A percentile compares a stretch with the other conserved stretches of the same genome.
phyloP scores from a whole-genome alignment of 768 basidiomycete species.

The Epithele typhae region DNA sequence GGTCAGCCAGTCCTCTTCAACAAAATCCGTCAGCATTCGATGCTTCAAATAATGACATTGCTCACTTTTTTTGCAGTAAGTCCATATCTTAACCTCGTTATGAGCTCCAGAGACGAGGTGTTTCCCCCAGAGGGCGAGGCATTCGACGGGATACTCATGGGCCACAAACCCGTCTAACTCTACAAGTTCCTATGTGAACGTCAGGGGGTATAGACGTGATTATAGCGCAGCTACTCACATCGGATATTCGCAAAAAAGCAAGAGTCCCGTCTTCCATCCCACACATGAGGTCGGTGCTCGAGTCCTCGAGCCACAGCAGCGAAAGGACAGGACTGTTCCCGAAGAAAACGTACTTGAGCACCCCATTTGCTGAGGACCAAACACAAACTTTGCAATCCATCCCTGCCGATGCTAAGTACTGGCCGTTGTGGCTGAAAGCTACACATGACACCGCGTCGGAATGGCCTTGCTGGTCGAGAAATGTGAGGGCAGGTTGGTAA shows the following conservation, averaged over 20 bases:
- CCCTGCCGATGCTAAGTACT: background rate
- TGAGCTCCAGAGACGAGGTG: background rate
- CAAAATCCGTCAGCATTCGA: too few relatives aligned
- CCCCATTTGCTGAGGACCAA: background rate
- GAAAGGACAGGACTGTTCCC: background rate
- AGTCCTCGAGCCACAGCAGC: background rate
- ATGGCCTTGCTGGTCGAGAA: background rate
- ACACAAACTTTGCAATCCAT: background rate
- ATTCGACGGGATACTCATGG: background rate
- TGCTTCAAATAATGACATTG: background rate
- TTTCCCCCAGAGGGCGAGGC: background rate
- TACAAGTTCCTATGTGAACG: background rate
- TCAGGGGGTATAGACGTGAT: background rate
- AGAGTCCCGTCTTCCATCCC: slow-evolving; percentile 1
- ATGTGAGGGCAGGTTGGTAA: too few relatives aligned
- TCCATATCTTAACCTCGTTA: background rate
- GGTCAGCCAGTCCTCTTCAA: too few relatives aligned
- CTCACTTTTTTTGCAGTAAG: background rate
- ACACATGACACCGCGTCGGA: background rate
- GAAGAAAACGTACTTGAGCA: background rate
- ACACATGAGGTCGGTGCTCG: background rate
- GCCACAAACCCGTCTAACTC: background rate
- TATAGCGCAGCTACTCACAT: background rate
- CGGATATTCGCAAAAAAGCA: background rate
- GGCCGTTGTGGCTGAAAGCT: background rate